Percentiles rank a stretch among this genome's conserved stretches.
These are phyloP conservation scores for Fragilariopsis cylindrus DNA, from an alignment of 108 stramenopile genomes.

Conservation along the genomic window DNA sequence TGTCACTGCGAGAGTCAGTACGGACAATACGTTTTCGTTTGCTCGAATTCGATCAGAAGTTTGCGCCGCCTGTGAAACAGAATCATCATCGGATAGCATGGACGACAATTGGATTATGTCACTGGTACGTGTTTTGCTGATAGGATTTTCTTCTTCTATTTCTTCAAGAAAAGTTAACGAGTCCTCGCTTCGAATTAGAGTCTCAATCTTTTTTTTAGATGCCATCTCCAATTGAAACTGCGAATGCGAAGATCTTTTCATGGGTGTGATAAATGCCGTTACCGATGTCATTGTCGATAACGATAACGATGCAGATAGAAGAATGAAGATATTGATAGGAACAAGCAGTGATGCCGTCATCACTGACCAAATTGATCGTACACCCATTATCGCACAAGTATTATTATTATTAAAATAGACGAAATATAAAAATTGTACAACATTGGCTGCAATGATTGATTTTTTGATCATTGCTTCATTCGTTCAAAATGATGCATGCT, in stretches of 20 bases:
- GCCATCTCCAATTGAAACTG: slow-evolving; percentile 12
- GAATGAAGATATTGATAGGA: not conserved
- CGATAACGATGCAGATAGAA: not conserved
- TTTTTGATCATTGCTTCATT: no score
- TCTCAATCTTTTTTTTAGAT: slow-evolving; percentile 1
- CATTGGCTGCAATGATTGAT: no score
- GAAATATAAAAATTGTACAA: no score
- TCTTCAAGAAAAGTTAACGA: not conserved
- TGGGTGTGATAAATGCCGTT: slow-evolving; percentile 5
- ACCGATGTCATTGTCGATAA: not conserved
- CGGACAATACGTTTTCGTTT: not conserved
- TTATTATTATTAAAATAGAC: no score
- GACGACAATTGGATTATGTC: not conserved
- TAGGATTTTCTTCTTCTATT: not conserved
- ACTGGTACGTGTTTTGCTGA: not conserved
- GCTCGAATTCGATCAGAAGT: not conserved
- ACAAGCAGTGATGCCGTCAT: not conserved
- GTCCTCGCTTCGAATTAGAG: slow-evolving; percentile 1
- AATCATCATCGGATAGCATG: no score
- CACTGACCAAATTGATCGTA: not conserved
- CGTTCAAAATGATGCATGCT: no score
- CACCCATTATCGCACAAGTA: slow-evolving; percentile 1
- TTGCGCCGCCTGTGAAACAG: no score
- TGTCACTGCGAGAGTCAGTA: slow-evolving; percentile 1
- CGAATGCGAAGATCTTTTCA: not conserved